Base-by-base conservation (phyloP, 1,284 basidiomycete genomes). In the Hypsizygus ulmarius region DNA sequence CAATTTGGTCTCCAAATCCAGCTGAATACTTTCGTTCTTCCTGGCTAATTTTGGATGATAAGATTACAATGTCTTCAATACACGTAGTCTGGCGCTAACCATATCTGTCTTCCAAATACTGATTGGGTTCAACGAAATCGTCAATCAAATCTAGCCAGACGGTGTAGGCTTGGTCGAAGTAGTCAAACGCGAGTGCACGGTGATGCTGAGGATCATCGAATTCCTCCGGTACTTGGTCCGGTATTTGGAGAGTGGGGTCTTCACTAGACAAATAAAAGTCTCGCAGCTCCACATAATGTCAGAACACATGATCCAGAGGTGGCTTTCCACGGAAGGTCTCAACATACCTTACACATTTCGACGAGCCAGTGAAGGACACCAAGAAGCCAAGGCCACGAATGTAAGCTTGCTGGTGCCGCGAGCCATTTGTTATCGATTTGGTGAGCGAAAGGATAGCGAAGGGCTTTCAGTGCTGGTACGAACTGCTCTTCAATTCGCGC, bases 281-380 rank as follows among this genome's bases (percentile, higher is more conserved):
- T 43, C 78, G 73, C 50, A 67, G 60, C 73, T 73, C 50, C n/a
- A 16, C 34, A 25, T 15, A 43, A 43, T 19, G 45, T 46, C n/a
- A 11, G 29, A 8, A 15, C 5, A 3, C 5, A n/a, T 29, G 18
- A 36, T 25, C 21, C 25, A 39, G 8, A 25, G 12, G 14, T 27
- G 11, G 9, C 11, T 10, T n/a, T 18, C 18, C 7, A 6, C 14
- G 14, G 15, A 21, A 32, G 25, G 43, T 32, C 39, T 35, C 33
- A 19, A 62, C 74, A 36, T 50, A 90, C 91, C 71, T 83, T 85
- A 59, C 84, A 84, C 54, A 91, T 66, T 56, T 92, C 87, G 1
- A 87, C 86, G 11, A 96, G 70, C 93, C 93, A 96, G 64, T 92
- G 87, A 39, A 96, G 63, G 61, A 90, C 87, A 15, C 87, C 92